Evolutionary conservation across 139 green algal species (phyloP), one percentile per base, ranked within the genome.

Genomic region (Mychonastes homosphaera): DNA sequence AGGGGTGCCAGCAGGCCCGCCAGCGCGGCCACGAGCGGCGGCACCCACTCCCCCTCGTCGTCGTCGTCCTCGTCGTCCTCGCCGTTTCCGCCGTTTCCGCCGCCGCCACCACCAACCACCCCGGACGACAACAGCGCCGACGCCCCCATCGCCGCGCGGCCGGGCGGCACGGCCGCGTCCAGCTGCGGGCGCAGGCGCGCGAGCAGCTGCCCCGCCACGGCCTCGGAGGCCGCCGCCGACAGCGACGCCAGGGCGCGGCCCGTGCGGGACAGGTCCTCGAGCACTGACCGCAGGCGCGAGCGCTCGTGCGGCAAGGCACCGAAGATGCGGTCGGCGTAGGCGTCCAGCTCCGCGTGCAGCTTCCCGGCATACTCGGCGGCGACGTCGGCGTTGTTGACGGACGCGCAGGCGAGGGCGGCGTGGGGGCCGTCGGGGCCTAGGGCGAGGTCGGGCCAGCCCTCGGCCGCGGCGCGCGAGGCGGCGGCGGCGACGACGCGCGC

Each of bases 351-450:
- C 19, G 66, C 27, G 24, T 74, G 62, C 54, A 97, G 74, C 78
- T 96, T 96, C 23, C 29, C 36, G 21, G 86, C 71, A 62, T 95
- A 94, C 32, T 76, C 75, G 2, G 81, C 61, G 27, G 72, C 76
- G 33, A 94, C 80, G 40, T 94, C 84, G 6, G 69, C 67, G 52
- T 93, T 88, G 77, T 95, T 95, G 46, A 95, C 65, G 7, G 68
- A 65, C 2, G 78, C 62, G 2, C 61, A 63, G 29, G 75, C 53
- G 3, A 35, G 32, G 26, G 24, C 43, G 21, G 24, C 53, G 24
- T 33, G n/a, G 21, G 52, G 27, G 24, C 10, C 47, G n/a, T 23
- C 44, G 16, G 44, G n/a, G n/a, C 44, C 29, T 23, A 24, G 23
- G 6, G 44, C 44, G 29, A 23, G 23, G 28, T 23, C 44, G 29